These are phyloP conservation scores for Mycena haematopus DNA, from an alignment of 768 basidiomycete species.

Conservation along the genomic window DNA sequence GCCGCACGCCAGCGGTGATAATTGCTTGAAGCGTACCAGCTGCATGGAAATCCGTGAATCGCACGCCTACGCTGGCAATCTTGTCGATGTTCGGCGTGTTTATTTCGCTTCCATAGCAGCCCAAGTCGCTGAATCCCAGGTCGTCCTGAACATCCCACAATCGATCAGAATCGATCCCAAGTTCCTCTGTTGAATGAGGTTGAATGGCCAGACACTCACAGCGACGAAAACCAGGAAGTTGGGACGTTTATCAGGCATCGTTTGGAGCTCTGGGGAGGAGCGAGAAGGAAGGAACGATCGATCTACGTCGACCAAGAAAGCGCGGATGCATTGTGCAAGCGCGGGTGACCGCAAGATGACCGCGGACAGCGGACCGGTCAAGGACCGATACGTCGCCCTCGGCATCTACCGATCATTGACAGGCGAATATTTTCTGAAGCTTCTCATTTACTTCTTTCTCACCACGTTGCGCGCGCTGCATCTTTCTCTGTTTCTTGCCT, in stretches of 20 bases:
- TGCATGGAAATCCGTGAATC: conserved; percentile 21
- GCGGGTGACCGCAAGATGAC: too few species aligned
- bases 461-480: too few species aligned
- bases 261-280: neutral
- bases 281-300: neutral
- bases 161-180: neutral
- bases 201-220: neutral
- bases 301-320: neutral
- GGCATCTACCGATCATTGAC: too few species aligned
- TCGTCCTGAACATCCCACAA: neutral
- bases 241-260: conserved; percentile 14
- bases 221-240: conserved; percentile 20
- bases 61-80: conserved; percentile 7
- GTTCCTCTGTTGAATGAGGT: neutral
- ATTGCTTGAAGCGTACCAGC: neutral
- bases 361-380: too few species aligned
- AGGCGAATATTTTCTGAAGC: too few species aligned
- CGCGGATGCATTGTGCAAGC: too few species aligned
- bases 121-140: conserved; percentile 17
- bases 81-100: conserved; percentile 18
- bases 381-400: too few species aligned
- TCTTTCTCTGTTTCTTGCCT: too few species aligned
- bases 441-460: too few species aligned
- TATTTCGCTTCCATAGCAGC: conserved; percentile 17
- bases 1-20: too few species aligned